Evolutionary conservation across 352 stramenopile genomes (phyloP), one percentile per base, ranked within the genome.

Genomic region (Phytophthora colocasiae): DNA sequence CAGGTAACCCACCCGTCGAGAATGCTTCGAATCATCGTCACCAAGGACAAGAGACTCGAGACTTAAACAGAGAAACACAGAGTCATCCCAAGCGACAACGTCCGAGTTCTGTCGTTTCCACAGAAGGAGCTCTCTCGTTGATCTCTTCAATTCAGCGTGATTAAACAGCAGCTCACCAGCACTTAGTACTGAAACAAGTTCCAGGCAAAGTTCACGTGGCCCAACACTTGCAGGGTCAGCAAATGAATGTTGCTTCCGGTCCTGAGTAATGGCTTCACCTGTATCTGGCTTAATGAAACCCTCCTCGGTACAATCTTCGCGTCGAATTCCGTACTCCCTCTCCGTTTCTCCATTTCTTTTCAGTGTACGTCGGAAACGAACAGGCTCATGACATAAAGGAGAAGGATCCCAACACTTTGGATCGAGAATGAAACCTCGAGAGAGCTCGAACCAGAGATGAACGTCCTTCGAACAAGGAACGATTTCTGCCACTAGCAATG

Each of bases 361-460:
- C 41, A 68, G 73, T 1, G 69, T 80, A 11, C 79, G 77, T 24
- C 69, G 72, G 56, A 77, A 90, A 10, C 77, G 81, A 47, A 87
- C 82, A 19, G 80, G 69, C 19, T 85, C 77, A 40, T 73, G 73
- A 36, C 73, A 84, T 29, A 88, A 49, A 40, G 81, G 78, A 5
- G 69, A 63, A 32, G 81, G 79, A 47, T 90, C 79, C 81, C 81
- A 92, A 47, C 71, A 79, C n/a, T 73, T 76, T 3, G 71, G 67
- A 53, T 89, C 77, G 27, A 92, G 63, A 41, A 88, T 58, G 53
- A 91, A 92, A 0, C 84, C 84, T 36, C 84, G 68, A 19, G 80
- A 91, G 2, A 88, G 58, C 34, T 92, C 82, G 41, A 71, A 71
- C 82, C 80, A 91, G 8, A 62, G 50, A 0, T 22, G 44, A 1